These are phyloP conservation scores for Fusarium sp. DNA, from an alignment of 2,329 filamentous ascomycete species.

Conservation along the genomic window DNA sequence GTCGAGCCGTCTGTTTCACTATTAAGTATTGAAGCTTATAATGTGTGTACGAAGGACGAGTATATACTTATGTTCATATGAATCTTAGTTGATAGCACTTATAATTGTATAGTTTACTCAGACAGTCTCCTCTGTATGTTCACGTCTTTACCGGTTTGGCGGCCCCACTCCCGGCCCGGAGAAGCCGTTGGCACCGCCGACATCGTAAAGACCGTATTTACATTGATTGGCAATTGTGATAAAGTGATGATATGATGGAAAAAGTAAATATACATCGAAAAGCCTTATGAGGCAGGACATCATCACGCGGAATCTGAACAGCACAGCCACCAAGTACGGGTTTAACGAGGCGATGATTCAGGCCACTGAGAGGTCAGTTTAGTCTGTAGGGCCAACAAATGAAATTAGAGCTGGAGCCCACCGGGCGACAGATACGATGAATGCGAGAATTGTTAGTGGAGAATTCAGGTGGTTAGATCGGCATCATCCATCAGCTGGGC, in stretches of 20 bases:
- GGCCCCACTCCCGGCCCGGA: constrained; percentile 5
- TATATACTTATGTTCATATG: background rate
- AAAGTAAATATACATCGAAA: background rate
- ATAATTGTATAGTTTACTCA: background rate
- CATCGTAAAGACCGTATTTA: background rate
- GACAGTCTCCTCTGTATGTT: background rate
- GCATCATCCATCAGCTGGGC: background rate
- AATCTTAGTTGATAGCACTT: background rate
- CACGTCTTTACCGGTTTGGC: background rate
- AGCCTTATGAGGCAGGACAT: background rate
- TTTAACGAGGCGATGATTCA: background rate
- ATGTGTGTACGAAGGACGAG: constrained; percentile 1
- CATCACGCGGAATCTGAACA: constrained; percentile 8
- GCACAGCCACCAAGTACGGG: constrained; percentile 20
- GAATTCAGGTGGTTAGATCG: background rate
- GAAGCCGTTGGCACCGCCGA: background rate
- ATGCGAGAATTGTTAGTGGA: constrained; percentile 27
- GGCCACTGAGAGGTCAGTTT: background rate
- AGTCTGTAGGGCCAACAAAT: constrained; percentile 7
- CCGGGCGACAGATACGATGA: constrained; percentile 29
- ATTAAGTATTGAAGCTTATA: background rate
- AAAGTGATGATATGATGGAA: background rate
- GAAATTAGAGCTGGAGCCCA: background rate
- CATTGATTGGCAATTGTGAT: background rate
- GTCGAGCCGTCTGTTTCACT: constrained; percentile 24